Conservation (phyloP, 2,329 filamentous ascomycete species). For the Dothidotthia symphoricarpi region DNA sequence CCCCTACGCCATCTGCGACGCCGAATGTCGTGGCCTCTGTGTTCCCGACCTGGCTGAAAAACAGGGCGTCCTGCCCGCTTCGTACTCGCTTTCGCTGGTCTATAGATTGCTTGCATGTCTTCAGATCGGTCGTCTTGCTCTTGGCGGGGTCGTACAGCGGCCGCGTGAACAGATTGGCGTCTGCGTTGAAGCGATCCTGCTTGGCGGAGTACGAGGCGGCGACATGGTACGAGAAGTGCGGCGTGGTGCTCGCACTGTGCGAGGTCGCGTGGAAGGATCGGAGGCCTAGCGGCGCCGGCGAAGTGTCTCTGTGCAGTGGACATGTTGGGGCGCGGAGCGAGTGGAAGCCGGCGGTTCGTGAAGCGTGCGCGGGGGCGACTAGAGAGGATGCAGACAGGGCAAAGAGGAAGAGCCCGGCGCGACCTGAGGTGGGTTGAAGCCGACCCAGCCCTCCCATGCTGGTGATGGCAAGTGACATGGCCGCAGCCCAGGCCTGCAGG, state of each 20-base stretch:
- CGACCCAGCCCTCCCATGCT: conserved; percentile 25
- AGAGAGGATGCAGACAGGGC: conserved; percentile 32
- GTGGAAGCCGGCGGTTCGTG: conserved; percentile 16
- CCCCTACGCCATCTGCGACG: conserved; percentile 90
- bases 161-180: conserved; percentile 38
- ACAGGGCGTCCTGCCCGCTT: conserved; percentile 95
- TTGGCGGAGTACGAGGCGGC: conserved; percentile 45
- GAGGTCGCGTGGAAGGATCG: conserved; percentile 34
- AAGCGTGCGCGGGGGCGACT: conserved; percentile 19
- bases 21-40: conserved; percentile 75
- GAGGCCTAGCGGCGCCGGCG: conserved; percentile 28
- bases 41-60: conserved; percentile 75
- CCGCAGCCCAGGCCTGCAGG: conserved; percentile 35
- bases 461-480: conserved; percentile 39
- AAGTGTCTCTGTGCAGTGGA: conserved; percentile 30
- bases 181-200: conserved; percentile 38
- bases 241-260: conserved; percentile 24
- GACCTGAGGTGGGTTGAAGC: conserved; percentile 22
- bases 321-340: conserved; percentile 25
- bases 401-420: conserved; percentile 31
- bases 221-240: conserved; percentile 42
- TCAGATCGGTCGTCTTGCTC: conserved; percentile 24
- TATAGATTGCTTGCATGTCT: conserved; percentile 37
- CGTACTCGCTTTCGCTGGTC: conserved; percentile 65
- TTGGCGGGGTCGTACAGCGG: conserved; percentile 29